phyloP scores from a whole-genome alignment of 495 filamentous ascomycete genomes.

The Tricharina praecox region DNA sequence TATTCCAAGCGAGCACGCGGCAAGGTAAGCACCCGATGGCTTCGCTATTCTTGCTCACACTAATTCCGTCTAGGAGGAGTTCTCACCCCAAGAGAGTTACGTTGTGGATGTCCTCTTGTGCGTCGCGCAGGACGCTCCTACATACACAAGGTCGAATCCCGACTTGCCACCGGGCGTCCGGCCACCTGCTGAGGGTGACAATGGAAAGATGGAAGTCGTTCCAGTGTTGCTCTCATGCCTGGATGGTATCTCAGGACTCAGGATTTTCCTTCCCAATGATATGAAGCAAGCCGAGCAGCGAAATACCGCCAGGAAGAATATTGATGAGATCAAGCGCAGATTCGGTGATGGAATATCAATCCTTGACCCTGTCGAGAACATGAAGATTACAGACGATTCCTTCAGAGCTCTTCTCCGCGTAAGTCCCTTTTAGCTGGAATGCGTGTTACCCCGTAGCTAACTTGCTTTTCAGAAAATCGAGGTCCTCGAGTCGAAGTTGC shows the following conservation, averaged over 20 bases:
- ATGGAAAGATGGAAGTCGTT: conserved; percentile 62
- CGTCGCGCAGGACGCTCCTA: conserved; percentile 43
- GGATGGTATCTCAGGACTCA: conserved; percentile 55
- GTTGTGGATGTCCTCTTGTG: conserved; percentile 66
- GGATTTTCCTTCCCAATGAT: conserved; percentile 65
- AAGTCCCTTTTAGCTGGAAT: conserved; percentile 27
- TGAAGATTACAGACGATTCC: conserved; percentile 75
- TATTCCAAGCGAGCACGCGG: conserved; percentile 36
- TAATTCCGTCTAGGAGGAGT: conserved; percentile 45
- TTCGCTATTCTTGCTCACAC: conserved; percentile 4
- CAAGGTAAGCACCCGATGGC: conserved; percentile 10
- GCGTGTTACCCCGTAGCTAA: no score
- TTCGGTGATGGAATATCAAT: conserved; percentile 86
- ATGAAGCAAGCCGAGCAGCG: conserved; percentile 43
- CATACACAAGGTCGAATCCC: conserved; percentile 40
- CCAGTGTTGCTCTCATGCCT: conserved; percentile 74
- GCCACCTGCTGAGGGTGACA: conserved; percentile 48
- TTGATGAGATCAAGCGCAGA: conserved; percentile 61
- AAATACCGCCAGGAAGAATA: conserved; percentile 44
- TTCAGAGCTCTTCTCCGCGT: conserved; percentile 83
- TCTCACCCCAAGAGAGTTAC: conserved; percentile 52
- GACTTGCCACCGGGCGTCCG: conserved; percentile 47
- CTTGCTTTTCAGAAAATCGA: conserved; percentile 71
- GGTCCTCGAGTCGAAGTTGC: conserved; percentile 77
- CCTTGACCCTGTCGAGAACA: conserved; percentile 84